phyloP scores from a whole-genome alignment of 2,329 filamentous ascomycete species.

The Orbilia blumenaviensis region DNA sequence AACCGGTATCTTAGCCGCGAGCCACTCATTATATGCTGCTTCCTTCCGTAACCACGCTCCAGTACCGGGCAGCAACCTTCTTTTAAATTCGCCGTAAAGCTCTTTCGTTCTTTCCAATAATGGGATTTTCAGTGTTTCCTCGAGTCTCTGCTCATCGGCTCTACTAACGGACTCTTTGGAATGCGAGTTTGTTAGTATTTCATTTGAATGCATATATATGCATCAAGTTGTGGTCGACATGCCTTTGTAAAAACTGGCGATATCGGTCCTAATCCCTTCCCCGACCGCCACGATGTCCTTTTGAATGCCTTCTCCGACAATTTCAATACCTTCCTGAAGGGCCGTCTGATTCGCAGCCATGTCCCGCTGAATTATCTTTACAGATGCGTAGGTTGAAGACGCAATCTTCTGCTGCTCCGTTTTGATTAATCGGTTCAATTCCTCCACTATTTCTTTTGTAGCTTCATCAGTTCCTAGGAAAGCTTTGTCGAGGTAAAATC shows the following conservation, averaged over 20 bases:
- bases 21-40: background rate
- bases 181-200: background rate
- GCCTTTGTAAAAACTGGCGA: background rate
- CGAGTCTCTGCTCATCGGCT: background rate
- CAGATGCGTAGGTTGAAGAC: background rate
- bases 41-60: background rate
- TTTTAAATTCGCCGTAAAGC: background rate
- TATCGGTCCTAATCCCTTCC: background rate
- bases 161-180: background rate
- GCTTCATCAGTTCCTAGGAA: background rate
- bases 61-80: background rate
- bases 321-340: background rate
- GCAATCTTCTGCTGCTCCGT: background rate
- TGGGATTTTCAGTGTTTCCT: background rate
- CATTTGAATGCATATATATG: background rate
- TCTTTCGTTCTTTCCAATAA: background rate
- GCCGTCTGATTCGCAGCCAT: background rate
- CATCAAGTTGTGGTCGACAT: background rate
- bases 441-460: background rate
- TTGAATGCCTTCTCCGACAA: background rate
- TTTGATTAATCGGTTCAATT: background rate
- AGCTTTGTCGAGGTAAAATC: background rate
- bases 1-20: background rate
- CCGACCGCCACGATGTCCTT: background rate
- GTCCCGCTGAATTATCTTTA: background rate